phyloP scores from a whole-genome alignment of 2,329 filamentous ascomycete species.

The Diplodia scrobiculata region DNA sequence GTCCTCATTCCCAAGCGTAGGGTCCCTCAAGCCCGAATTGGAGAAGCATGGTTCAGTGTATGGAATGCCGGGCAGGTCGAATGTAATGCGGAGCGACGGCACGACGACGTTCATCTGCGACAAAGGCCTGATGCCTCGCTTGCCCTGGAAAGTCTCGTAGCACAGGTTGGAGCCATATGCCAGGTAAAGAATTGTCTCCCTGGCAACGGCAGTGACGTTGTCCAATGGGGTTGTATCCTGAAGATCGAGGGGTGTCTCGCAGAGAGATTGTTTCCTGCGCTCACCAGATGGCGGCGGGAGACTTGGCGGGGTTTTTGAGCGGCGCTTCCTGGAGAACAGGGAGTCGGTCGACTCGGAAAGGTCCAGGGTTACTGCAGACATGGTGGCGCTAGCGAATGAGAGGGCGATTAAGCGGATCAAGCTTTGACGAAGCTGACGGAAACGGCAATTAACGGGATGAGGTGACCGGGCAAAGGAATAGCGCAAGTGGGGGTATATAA shows the following conservation, averaged over 20 bases:
- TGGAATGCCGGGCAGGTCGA: conserved; percentile 81
- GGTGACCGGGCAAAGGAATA: not conserved
- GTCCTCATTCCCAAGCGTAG: conserved; percentile 36
- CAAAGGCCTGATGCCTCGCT: conserved; percentile 76
- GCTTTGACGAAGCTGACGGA: not conserved
- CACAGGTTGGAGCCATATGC: conserved; percentile 92
- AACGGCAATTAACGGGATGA: not conserved
- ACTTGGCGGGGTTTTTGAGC: not conserved
- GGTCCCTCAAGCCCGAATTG: conserved; percentile 67
- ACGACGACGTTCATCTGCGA: conserved; percentile 80
- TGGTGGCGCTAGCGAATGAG: conserved; percentile 5
- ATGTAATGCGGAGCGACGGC: conserved; percentile 74
- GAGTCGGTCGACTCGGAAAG: not conserved
- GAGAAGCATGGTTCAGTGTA: conserved; percentile 92
- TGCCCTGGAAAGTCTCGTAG: conserved; percentile 75
- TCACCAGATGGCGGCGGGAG: not conserved
- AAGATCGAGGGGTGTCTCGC: conserved; percentile 10
- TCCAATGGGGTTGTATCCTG: not conserved
- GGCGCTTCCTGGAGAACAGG: not conserved
- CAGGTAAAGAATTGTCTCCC: conserved; percentile 44
- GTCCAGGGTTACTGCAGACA: not conserved
- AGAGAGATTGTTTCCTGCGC: not conserved
- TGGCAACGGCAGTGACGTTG: not conserved
- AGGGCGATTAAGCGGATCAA: not conserved
- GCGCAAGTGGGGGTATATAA: not conserved